phyloP scores from a whole-genome alignment of 306 rosid genomes.

The Quercus engelmannii region DNA sequence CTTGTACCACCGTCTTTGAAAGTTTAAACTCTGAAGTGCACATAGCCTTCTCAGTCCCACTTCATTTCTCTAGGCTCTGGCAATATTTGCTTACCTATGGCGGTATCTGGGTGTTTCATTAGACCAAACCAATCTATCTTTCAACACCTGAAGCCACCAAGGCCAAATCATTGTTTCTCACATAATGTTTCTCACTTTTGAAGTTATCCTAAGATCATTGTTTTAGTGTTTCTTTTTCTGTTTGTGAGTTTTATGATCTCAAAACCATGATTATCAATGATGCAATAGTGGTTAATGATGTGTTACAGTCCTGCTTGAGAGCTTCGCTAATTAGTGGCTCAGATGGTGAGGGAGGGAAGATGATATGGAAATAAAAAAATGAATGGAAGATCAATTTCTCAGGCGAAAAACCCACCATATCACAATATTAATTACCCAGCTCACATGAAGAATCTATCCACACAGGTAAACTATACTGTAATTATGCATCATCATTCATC shows the following conservation, averaged over 20 bases:
- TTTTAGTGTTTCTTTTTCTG: not conserved
- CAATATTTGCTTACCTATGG: not conserved
- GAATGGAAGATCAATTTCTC: constrained; percentile 63
- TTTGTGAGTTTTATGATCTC: not conserved
- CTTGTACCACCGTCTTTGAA: constrained; percentile 7
- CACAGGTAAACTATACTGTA: constrained; percentile 41
- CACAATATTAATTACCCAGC: constrained; percentile 66
- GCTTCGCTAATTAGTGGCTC: constrained; percentile 38
- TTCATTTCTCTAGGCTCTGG: constrained; percentile 7
- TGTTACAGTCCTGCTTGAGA: constrained; percentile 48
- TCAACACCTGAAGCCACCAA: too few species aligned
- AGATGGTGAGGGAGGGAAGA: constrained; percentile 35
- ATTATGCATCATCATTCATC: not conserved
- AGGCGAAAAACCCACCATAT: constrained; percentile 56
- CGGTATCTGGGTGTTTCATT: too few species aligned
- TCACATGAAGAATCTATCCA: constrained; percentile 78
- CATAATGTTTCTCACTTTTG: not conserved
- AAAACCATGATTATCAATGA: not conserved
- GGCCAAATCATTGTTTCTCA: not conserved
- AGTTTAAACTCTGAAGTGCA: not conserved
- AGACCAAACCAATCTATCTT: too few species aligned
- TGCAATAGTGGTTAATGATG: constrained; percentile 9
- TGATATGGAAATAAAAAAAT: constrained; percentile 41
- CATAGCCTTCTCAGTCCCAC: not conserved
- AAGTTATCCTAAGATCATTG: not conserved